phyloP scores from a whole-genome alignment of 495 filamentous ascomycete genomes.

The Penicillium cinerascens region DNA sequence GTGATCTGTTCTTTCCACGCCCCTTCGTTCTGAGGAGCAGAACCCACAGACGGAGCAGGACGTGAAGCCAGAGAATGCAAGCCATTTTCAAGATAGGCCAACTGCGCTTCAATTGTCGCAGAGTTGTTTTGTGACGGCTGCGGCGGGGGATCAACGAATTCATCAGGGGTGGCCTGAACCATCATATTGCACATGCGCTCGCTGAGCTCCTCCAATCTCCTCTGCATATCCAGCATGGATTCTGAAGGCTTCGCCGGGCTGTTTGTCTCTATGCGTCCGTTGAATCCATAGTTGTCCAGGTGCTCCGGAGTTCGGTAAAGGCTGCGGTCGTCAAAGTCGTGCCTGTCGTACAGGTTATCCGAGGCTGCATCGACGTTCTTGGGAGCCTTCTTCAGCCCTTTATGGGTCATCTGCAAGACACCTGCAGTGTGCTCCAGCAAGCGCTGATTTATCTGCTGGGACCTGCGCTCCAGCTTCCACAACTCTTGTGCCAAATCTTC shows the following conservation, averaged over 20 bases:
- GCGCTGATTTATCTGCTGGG: conserved; percentile 64
- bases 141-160: conserved; percentile 32
- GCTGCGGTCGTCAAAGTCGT: conserved; percentile 75
- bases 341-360: conserved; percentile 61
- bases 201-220: conserved; percentile 70
- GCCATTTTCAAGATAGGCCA: conserved; percentile 50
- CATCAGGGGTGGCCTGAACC: conserved; percentile 52
- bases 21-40: conserved; percentile 24
- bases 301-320: conserved; percentile 71
- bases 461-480: conserved; percentile 68
- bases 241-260: conserved; percentile 20
- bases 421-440: conserved; percentile 90
- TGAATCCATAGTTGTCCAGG: conserved; percentile 50
- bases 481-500: conserved; percentile 80
- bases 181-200: conserved; percentile 64
- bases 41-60: not conserved
- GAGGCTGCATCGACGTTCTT: conserved; percentile 56
- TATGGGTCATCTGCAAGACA: conserved; percentile 84
- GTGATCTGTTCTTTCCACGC: conserved; percentile 42
- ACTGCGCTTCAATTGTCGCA: conserved; percentile 39
- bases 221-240: conserved; percentile 58
- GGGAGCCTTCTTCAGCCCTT: conserved; percentile 50
- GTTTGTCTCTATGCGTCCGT: conserved; percentile 18
- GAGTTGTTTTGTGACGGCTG: conserved; percentile 21
- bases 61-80: conserved; percentile 34